phyloP scores from a whole-genome alignment of 352 stramenopile genomes.

The Globisporangium uncinulatum region DNA sequence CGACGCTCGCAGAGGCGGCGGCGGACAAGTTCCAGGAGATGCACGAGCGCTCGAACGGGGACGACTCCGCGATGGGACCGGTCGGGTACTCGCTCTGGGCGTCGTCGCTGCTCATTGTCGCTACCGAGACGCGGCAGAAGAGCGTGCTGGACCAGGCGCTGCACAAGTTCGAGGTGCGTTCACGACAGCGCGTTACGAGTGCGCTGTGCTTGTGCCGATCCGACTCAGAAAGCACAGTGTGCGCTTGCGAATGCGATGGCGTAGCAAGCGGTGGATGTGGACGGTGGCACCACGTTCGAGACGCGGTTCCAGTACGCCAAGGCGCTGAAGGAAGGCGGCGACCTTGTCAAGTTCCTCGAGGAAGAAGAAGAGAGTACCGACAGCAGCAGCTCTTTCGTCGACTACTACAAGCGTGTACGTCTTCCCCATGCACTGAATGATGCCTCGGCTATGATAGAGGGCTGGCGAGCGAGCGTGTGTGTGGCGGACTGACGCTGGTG shows the following conservation, averaged over 20 bases:
- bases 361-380: conserved; percentile 6
- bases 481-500: too few relatives aligned
- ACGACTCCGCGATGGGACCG: conserved; percentile 58
- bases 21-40: conserved; percentile 84
- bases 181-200: too few relatives aligned
- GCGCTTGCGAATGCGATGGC: neutral
- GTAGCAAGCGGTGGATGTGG: conserved; percentile 67
- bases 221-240: neutral
- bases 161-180: conserved; percentile 43
- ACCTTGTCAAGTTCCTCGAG: conserved; percentile 57
- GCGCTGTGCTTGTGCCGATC: too few relatives aligned
- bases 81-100: conserved; percentile 78
- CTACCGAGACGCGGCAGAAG: conserved; percentile 57
- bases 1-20: conserved; percentile 59
- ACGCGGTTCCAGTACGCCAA: conserved; percentile 76
- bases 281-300: conserved; percentile 78
- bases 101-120: conserved; percentile 69
- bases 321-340: conserved; percentile 64
- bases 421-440: neutral
- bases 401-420: conserved; percentile 17
- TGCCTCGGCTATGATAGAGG: neutral
- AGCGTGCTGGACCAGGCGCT: conserved; percentile 56
- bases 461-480: too few relatives aligned
- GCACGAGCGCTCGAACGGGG: conserved; percentile 33
- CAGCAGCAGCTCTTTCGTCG: conserved; percentile 3